Evolutionary conservation across 352 stramenopile genomes (phyloP).

Genomic region (Pythium volutum): DNA sequence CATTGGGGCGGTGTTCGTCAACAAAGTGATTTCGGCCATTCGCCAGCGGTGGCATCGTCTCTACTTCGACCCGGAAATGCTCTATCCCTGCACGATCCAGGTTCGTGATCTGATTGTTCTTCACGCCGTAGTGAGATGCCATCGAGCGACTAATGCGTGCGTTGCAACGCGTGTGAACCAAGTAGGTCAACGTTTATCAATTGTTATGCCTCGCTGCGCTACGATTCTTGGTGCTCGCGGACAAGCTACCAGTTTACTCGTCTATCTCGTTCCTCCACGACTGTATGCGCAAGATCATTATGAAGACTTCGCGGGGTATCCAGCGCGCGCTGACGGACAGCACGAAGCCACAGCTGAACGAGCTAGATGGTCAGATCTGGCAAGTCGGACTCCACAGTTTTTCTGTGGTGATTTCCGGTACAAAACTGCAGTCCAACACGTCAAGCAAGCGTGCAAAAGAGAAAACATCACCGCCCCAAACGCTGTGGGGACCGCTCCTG

Average conservation of each 20-base stretch:
- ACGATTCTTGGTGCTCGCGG: constrained; percentile 47
- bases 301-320: constrained; percentile 48
- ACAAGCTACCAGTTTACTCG: constrained; percentile 39
- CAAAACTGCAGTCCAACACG: not conserved
- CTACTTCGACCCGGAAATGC: constrained; percentile 50
- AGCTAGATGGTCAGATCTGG: constrained; percentile 1
- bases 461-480: not conserved
- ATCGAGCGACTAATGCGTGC: too few species aligned
- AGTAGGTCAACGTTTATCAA: constrained; percentile 59
- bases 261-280: constrained; percentile 40
- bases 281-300: constrained; percentile 33
- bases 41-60: constrained; percentile 68
- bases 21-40: constrained; percentile 59
- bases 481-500: not conserved
- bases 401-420: not conserved
- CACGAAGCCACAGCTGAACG: not conserved
- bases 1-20: constrained; percentile 50
- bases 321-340: constrained; percentile 11
- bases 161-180: too few species aligned
- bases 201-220: constrained; percentile 44
- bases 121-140: too few species aligned
- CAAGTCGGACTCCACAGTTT: constrained; percentile 11
- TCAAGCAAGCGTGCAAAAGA: not conserved
- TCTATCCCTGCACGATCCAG: constrained; percentile 39
- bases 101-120: constrained; percentile 12